Evolutionary conservation across 2,329 filamentous ascomycete genomes (phyloP).

Genomic region (Dactylellina drechsleri): DNA sequence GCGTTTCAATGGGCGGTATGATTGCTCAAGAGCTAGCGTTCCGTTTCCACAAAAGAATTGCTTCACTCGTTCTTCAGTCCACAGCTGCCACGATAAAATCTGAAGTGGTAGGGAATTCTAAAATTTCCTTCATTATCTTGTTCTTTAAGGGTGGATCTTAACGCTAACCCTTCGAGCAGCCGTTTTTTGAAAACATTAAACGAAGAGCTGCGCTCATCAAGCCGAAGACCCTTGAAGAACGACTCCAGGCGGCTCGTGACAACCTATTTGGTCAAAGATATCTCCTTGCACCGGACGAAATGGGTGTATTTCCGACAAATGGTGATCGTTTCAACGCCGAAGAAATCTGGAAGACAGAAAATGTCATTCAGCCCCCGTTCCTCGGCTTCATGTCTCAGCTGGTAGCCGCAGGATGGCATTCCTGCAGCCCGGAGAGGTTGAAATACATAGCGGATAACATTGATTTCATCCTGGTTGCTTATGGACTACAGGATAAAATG

Average conservation of each 20-base stretch:
- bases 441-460: slow-evolving; percentile 73
- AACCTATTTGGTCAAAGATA: slow-evolving; percentile 75
- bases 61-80: slow-evolving; percentile 70
- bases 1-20: slow-evolving; percentile 90
- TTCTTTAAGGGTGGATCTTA: neutral
- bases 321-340: slow-evolving; percentile 84
- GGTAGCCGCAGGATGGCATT: slow-evolving; percentile 80
- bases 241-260: slow-evolving; percentile 72
- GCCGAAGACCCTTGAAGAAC: slow-evolving; percentile 75
- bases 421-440: slow-evolving; percentile 76
- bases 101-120: slow-evolving; percentile 27
- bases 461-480: slow-evolving; percentile 78
- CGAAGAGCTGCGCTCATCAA: slow-evolving; percentile 70
- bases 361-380: slow-evolving; percentile 70
- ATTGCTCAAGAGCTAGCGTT: slow-evolving; percentile 82
- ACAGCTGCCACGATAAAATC: slow-evolving; percentile 66
- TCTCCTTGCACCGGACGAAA: slow-evolving; percentile 71
- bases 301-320: slow-evolving; percentile 75
- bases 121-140: too few species aligned
- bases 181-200: slow-evolving; percentile 73
- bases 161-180: slow-evolving; percentile 55
- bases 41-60: slow-evolving; percentile 67
- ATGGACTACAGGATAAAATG: slow-evolving; percentile 82
- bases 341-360: slow-evolving; percentile 76
- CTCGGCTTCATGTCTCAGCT: slow-evolving; percentile 80